Evolutionary conservation across 1,139 yeast species (phyloP).

Genomic region (Komagataea norvegica): DNA sequence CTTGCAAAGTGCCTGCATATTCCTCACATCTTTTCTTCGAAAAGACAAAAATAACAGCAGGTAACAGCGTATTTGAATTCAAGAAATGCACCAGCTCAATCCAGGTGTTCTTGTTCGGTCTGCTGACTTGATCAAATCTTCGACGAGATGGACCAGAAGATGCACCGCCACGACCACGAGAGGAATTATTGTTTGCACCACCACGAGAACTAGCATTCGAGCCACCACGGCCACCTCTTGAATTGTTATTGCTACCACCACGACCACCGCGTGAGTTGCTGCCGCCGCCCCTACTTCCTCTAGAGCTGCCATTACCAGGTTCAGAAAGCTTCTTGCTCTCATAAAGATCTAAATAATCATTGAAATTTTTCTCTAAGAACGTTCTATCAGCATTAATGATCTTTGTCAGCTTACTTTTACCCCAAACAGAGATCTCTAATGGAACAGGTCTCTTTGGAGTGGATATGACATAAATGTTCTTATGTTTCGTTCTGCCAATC

Average conservation of each 20-base stretch:
- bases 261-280: slow-evolving; percentile 30
- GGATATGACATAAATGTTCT: slow-evolving; percentile 91
- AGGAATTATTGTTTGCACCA: slow-evolving; percentile 36
- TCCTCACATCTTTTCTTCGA: slow-evolving; percentile 92
- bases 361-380: slow-evolving; percentile 62
- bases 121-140: slow-evolving; percentile 34
- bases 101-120: slow-evolving; percentile 81
- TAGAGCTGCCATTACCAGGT: slow-evolving; percentile 26
- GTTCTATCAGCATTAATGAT: slow-evolving; percentile 70
- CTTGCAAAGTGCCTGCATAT: slow-evolving; percentile 72
- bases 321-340: slow-evolving; percentile 39
- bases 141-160: slow-evolving; percentile 14
- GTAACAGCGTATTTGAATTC: slow-evolving; percentile 62
- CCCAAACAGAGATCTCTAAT: slow-evolving; percentile 80
- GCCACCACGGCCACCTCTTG: slow-evolving; percentile 28
- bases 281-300: slow-evolving; percentile 28
- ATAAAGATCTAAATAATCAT: slow-evolving; percentile 53
- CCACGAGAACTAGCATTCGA: slow-evolving; percentile 31
- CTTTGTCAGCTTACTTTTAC: slow-evolving; percentile 62
- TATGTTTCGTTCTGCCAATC: slow-evolving; percentile 96
- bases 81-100: slow-evolving; percentile 67
- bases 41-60: slow-evolving; percentile 90
- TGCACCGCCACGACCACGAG: slow-evolving; percentile 31
- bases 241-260: slow-evolving; percentile 25
- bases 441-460: slow-evolving; percentile 97